Conservation (phyloP, 805 yeast genomes). For the Spathaspora hagerdaliae region DNA sequence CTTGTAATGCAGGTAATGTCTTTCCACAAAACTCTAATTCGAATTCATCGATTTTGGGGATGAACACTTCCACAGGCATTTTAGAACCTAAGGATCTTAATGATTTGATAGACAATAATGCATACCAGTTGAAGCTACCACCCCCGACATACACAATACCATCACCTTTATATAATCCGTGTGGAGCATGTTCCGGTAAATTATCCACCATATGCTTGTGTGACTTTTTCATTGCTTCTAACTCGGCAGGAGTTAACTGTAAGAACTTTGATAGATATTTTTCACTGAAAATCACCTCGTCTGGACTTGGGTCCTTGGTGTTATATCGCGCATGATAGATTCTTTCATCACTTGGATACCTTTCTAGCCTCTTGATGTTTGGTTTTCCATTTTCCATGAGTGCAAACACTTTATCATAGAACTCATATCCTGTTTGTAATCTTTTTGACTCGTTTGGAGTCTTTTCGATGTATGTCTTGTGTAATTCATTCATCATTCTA, state of each 20-base stretch:
- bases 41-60: constrained; percentile 67
- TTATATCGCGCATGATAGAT: constrained; percentile 53
- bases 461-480: constrained; percentile 1
- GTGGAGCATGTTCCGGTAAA: constrained; percentile 40
- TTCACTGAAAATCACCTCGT: constrained; percentile 44
- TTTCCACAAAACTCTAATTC: constrained; percentile 55
- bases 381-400: constrained; percentile 44
- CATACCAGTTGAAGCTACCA: constrained; percentile 70
- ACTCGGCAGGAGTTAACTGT: constrained; percentile 40
- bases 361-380: constrained; percentile 33
- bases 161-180: constrained; percentile 36
- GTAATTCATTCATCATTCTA: constrained; percentile 1
- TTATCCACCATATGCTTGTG: constrained; percentile 44
- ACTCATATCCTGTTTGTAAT: constrained; percentile 34
- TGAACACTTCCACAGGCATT: constrained; percentile 77
- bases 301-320: constrained; percentile 16
- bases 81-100: constrained; percentile 63
- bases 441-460: constrained; percentile 3
- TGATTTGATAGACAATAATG: constrained; percentile 60
- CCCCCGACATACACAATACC: constrained; percentile 78
- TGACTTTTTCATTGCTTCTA: constrained; percentile 40
- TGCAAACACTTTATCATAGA: constrained; percentile 41
- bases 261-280: constrained; percentile 48
- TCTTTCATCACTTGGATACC: constrained; percentile 43
- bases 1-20: constrained; percentile 35